A percentile compares a stretch with the other conserved stretches of the same genome.
These are phyloP conservation scores for Chalciporus sp. DNA, from an alignment of 1,284 basidiomycete species.

Conservation along the genomic window DNA sequence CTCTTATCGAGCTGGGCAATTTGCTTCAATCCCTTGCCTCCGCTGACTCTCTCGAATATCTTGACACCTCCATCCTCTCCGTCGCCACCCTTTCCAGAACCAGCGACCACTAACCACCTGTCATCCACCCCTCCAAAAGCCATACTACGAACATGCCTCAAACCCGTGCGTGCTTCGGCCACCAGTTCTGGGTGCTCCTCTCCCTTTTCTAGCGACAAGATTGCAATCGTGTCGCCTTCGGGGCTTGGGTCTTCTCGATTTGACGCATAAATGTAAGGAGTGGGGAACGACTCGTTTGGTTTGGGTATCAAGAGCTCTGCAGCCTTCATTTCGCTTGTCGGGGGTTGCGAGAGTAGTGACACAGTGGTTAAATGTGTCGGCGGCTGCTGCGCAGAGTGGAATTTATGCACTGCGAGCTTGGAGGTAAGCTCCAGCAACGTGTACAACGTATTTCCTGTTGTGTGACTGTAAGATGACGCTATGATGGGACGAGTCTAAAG, in stretches of 20 bases:
- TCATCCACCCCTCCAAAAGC: conserved; percentile 52
- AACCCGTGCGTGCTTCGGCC: conserved; percentile 50
- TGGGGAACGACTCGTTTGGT: conserved; percentile 45
- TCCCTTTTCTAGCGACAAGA: conserved; percentile 50
- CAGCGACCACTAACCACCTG: conserved; percentile 51
- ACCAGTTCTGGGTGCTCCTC: conserved; percentile 44
- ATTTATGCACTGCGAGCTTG: conserved; percentile 54
- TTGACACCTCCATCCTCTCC: conserved; percentile 52
- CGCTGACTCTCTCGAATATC: conserved; percentile 52
- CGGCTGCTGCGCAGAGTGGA: conserved; percentile 34
- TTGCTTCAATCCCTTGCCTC: conserved; percentile 45
- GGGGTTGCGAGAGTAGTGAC: conserved; percentile 48
- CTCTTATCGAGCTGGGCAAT: conserved; percentile 42
- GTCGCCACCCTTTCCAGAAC: conserved; percentile 27
- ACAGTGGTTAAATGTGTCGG: conserved; percentile 37
- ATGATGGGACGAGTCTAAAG: background rate
- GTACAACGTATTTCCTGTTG: conserved; percentile 57
- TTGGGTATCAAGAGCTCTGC: conserved; percentile 60
- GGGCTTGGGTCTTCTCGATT: conserved; percentile 65
- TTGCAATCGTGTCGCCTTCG: conserved; percentile 62
- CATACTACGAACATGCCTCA: conserved; percentile 56
- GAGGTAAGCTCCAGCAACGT: conserved; percentile 66
- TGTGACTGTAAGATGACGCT: background rate
- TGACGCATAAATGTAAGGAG: conserved; percentile 58
- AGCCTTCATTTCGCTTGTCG: conserved; percentile 45